A percentile compares a stretch with the other conserved stretches of the same genome.
Evolutionary conservation across 495 filamentous ascomycete species (phyloP).

Genomic region (Pseudomonodictys pantanalensis): DNA sequence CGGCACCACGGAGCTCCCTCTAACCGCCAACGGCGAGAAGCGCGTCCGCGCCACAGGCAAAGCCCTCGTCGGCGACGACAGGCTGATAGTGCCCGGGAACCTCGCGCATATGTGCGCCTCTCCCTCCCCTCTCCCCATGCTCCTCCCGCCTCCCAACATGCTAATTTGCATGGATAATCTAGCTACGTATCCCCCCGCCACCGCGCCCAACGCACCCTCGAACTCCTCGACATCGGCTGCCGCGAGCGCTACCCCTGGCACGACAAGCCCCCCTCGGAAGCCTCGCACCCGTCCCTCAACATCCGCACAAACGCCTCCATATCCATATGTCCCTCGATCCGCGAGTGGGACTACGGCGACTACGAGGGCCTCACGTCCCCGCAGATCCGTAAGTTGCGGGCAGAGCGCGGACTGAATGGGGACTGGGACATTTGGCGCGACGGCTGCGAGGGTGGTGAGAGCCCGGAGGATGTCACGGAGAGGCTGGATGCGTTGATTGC

Average conservation of each 20-base stretch:
- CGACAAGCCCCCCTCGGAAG: constrained; percentile 12
- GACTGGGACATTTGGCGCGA: constrained; percentile 47
- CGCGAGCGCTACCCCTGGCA: constrained; percentile 55
- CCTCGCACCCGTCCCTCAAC: background rate
- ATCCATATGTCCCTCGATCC: constrained; percentile 70
- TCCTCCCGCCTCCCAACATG: background rate
- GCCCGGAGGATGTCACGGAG: constrained; percentile 41
- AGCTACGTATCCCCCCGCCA: constrained; percentile 84
- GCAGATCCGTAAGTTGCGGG: constrained; percentile 62
- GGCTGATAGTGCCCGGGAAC: constrained; percentile 80
- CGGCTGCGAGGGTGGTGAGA: constrained; percentile 59
- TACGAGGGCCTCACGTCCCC: constrained; percentile 86
- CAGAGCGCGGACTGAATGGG: constrained; percentile 48
- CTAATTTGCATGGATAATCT: background rate
- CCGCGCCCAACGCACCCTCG: constrained; percentile 82
- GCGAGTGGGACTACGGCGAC: constrained; percentile 94
- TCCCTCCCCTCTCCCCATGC: constrained; percentile 2
- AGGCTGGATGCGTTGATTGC: constrained; percentile 41
- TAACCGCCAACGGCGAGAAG: constrained; percentile 84
- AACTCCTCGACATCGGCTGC: constrained; percentile 68
- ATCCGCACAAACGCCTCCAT: constrained; percentile 53
- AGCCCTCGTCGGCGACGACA: constrained; percentile 77
- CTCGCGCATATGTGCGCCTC: constrained; percentile 67
- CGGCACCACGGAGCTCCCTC: constrained; percentile 75
- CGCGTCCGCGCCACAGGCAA: constrained; percentile 76